Evolutionary conservation across 495 filamentous ascomycete species (phyloP).

Genomic region (Clavariopsis aquatica): DNA sequence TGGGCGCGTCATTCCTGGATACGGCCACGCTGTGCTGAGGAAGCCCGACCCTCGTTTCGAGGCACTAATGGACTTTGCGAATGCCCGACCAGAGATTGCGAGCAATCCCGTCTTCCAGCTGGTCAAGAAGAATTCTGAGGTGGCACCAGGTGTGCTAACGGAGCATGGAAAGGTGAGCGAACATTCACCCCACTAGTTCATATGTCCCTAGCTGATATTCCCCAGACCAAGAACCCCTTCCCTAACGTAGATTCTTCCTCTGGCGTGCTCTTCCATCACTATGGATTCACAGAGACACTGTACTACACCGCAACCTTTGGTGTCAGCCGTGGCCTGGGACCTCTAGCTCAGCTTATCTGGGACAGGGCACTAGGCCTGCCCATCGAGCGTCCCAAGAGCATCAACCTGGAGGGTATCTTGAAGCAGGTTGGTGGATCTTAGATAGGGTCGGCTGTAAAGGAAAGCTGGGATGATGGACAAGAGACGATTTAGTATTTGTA

Average conservation of each 20-base stretch:
- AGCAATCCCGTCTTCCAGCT: constrained; percentile 88
- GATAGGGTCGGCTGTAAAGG: neutral
- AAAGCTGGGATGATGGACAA: neutral
- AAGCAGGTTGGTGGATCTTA: constrained; percentile 47
- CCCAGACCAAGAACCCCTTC: constrained; percentile 91
- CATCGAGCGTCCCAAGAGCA: constrained; percentile 98
- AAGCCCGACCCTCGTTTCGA: constrained; percentile 96
- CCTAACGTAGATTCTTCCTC: constrained; percentile 93
- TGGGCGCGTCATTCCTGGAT: constrained; percentile 92
- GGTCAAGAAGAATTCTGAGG: constrained; percentile 79
- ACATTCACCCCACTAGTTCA: neutral
- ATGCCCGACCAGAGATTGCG: constrained; percentile 77
- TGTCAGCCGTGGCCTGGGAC: constrained; percentile 86
- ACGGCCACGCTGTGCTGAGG: constrained; percentile 96
- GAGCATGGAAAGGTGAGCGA: constrained; percentile 77
- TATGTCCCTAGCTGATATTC: neutral
- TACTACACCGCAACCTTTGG: constrained; percentile 99
- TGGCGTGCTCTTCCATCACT: constrained; percentile 95
- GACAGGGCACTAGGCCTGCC: constrained; percentile 90
- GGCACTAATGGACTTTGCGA: constrained; percentile 94
- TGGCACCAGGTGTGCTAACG: constrained; percentile 81
- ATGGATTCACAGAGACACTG: constrained; percentile 91
- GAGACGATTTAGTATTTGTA: constrained; percentile 15
- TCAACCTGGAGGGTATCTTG: constrained; percentile 81
- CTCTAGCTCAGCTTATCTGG: constrained; percentile 93